Base-by-base conservation (phyloP, 1,284 basidiomycete species). In the Sphagnurus paluster region DNA sequence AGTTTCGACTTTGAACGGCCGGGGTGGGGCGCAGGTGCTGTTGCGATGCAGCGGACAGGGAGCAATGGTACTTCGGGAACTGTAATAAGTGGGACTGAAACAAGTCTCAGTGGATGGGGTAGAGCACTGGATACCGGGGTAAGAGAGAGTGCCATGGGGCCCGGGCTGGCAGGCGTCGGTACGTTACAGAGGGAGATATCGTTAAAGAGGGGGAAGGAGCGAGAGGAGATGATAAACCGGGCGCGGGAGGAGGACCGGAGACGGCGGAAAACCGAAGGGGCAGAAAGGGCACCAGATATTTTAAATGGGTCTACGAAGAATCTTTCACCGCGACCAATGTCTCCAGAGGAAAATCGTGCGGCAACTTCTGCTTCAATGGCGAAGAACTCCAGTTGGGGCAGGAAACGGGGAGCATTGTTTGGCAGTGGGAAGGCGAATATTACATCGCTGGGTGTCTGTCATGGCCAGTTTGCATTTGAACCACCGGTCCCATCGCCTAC, bases 1-100 rank as follows among this genome's bases (percentile, higher is more conserved):
- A 84, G 79, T 56, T 88, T 87, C 59, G 85, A 89, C 57, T 87
- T 88, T 54, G 86, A 88, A 63, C 69, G 80, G 20, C 77, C 80
- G 0, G 72, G 69, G 0, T 71, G 71, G 69, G 64, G 62, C 20
- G 53, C 60, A 7, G 42, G 55, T 13, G 43, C 54, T 20, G 19
- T 26, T 24, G 54, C 53, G 7, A 64, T 70, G 45, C 63, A 69
- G 41, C 57, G 66, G 11, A 62, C 58, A 4, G 61, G 59, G 16
- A 65, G 67, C 43, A 60, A 56, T 30, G 63, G 65, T 14, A 67
- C 67, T 14, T 56, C 57, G 23, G 54, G 57, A 45, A 60, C 61
- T 50, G 52, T 51, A 28, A 56, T 52, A 21, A 64, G 61, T 45
- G 53, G 39, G 39, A 60, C 48, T 43, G 56, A 61, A 25, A 57